Evolutionary conservation across 495 filamentous ascomycete species (phyloP), one percentile per base, ranked within the genome.

Genomic region (Xylaria sp.): DNA sequence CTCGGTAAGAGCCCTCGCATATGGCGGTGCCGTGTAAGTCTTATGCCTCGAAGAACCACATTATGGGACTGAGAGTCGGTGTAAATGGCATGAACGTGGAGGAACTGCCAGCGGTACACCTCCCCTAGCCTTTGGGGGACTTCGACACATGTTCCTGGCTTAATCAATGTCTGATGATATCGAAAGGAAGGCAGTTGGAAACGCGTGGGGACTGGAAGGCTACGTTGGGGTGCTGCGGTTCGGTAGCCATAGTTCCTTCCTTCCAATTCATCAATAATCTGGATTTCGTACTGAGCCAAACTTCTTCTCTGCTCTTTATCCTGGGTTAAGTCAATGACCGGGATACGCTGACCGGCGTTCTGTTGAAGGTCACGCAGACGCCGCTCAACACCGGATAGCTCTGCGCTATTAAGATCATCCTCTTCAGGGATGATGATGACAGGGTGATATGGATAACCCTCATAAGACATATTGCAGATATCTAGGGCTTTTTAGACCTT

Each of bases 91-190:
- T 17, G 21, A 5, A 67, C 62, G 2, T 29, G 40, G 15, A 71
- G 31, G 19, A 71, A 71, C 17, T 70, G 41, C 68, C 68, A 70
- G 37, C 37, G 29, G 31, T 46, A 69, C 8, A 61, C 37, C 0
- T 61, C 40, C 35, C 15, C 26, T 4, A 7, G 6, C 21, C 67
- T 44, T 40, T 33, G 37, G 11, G 26, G 2, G 19, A 69, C 67
- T 46, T 69, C 53, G 0, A 69, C 53, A 37, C 57, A 40, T 40
- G 52, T 69, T 33, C 57, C 57, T 26, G 1, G 1, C n/a, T 61
- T 46, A 0, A 69, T 59, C 17, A 44, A 21, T 2, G 37, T 61
- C 26, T 24, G 15, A 19, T 61, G 21, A 12, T 69, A 33, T 44
- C 53, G 14, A 50, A 59, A 31, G 5, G 48, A 67, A 26, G 43